Base-by-base conservation (phyloP, 2,329 filamentous ascomycete species). In the Hymenoscyphus scutula region DNA sequence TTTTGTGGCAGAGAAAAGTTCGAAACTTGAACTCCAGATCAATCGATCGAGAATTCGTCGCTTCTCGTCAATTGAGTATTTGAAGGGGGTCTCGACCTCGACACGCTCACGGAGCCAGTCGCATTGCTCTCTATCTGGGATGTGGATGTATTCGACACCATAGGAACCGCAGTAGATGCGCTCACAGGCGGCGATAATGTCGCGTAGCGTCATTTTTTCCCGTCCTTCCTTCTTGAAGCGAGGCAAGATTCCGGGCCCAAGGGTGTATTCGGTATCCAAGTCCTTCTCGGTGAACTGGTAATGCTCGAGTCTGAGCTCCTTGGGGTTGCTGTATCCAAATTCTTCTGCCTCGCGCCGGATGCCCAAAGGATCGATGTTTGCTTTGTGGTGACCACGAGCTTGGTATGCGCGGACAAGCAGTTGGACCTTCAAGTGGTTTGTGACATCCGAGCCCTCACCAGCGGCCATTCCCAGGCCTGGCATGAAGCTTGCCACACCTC, bases 1-100 rank as follows among this genome's bases (percentile, higher is more conserved):
- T 79, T 99, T 99, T 63, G 92, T 97, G 62, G 95, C 89, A 70
- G 96, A 82, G 84, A 99, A 99, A 64, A 87, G 81, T 81, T 99
- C 95, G 77, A 99, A 99, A 79, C 92, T 97, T 68, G 93, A 96
- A 76, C 91, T 94, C 95, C 95, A 99, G 77, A 99, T 99, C 68
- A 99, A 83, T 74, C 95, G 91, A 80, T 99, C 95, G 69, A 99
- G 85, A 71, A 99, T 97, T 70, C 95, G 88, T 74, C 95, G 91
- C 86, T 99, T 99, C 84, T 99, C 95, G 74, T 98, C 95, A 64
- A 97, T 89, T 0, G 92, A 96, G 82, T 97, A 98, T 78, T 96
- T 96, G 85, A 96, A 99, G 13, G 95, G 92, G 72, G 89, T 86
- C 54, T 94, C 94, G 58, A 98, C 89, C 81, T 99, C 95, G 71